phyloP scores from a whole-genome alignment of 148 eudicot species.

The Cornus controversa region DNA sequence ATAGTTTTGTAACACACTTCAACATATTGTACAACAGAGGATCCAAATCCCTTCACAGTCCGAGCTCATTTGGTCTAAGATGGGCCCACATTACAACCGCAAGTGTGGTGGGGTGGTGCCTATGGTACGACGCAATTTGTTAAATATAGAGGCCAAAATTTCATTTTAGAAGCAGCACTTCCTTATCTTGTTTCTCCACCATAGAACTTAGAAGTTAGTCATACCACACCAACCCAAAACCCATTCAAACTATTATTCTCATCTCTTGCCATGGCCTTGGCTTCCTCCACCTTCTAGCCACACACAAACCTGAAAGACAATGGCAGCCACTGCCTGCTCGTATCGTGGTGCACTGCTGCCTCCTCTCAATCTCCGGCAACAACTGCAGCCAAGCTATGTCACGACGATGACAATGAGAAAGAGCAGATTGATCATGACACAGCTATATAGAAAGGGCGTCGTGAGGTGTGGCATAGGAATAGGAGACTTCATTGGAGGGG shows the following conservation, averaged over 20 bases:
- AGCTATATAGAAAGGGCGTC: neutral
- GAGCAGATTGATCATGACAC: neutral
- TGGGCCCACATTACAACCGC: too few relatives aligned
- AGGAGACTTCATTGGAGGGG: slow-evolving; percentile 87
- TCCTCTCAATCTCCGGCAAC: slow-evolving; percentile 12
- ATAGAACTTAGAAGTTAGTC: slow-evolving; percentile 12
- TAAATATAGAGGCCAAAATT: neutral
- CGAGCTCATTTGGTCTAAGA: too few relatives aligned
- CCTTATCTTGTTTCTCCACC: slow-evolving; percentile 43
- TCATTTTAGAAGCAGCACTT: neutral
- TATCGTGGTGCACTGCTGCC: slow-evolving; percentile 18
- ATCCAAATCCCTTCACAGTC: too few relatives aligned
- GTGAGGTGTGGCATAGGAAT: slow-evolving; percentile 37
- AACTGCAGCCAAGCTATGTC: neutral
- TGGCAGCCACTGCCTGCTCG: slow-evolving; percentile 25
- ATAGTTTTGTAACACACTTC: too few relatives aligned
- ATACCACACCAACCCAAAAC: neutral
- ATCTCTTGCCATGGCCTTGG: slow-evolving; percentile 7
- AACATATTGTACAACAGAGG: too few relatives aligned
- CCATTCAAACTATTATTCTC: neutral
- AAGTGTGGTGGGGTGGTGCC: too few relatives aligned
- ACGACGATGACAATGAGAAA: neutral
- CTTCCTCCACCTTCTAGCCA: neutral
- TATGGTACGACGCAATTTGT: neutral
- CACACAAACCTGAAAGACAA: neutral